phyloP scores from a whole-genome alignment of 2,329 filamentous ascomycete species.

The Talaromyces sp. region DNA sequence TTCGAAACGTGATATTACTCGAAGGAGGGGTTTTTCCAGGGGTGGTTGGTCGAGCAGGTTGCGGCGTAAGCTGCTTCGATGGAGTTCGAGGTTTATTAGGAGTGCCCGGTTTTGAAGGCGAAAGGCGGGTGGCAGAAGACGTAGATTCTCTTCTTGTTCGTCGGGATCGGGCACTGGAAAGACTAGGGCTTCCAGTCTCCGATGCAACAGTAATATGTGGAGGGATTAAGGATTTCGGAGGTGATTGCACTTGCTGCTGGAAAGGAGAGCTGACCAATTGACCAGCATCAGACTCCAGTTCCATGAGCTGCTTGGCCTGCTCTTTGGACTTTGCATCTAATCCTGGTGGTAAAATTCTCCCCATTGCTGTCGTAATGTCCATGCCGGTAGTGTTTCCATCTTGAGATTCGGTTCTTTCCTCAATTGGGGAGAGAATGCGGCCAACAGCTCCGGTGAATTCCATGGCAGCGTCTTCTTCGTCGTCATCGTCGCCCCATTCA shows the following conservation, averaged over 20 bases:
- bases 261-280: constrained; percentile 44
- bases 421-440: constrained; percentile 36
- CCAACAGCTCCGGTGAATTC: constrained; percentile 52
- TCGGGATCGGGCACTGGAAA: constrained; percentile 46
- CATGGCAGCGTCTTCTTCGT: constrained; percentile 45
- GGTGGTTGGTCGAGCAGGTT: constrained; percentile 39
- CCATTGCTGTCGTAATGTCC: constrained; percentile 62
- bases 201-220: constrained; percentile 38
- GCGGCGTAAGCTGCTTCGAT: constrained; percentile 40
- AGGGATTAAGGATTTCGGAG: constrained; percentile 20
- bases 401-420: constrained; percentile 32
- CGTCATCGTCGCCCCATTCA: constrained; percentile 18
- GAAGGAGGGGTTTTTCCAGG: constrained; percentile 47
- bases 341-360: constrained; percentile 51
- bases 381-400: constrained; percentile 53
- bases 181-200: constrained; percentile 50
- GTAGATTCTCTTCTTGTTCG: constrained; percentile 44
- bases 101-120: constrained; percentile 30
- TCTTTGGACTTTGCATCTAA: constrained; percentile 35
- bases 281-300: constrained; percentile 50
- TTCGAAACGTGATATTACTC: constrained; percentile 40
- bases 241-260: constrained; percentile 29
- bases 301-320: constrained; percentile 53
- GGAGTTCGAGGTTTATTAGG: constrained; percentile 35
- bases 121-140: constrained; percentile 40